phyloP scores from a whole-genome alignment of 306 rosid species.

The Dryas octopetala region DNA sequence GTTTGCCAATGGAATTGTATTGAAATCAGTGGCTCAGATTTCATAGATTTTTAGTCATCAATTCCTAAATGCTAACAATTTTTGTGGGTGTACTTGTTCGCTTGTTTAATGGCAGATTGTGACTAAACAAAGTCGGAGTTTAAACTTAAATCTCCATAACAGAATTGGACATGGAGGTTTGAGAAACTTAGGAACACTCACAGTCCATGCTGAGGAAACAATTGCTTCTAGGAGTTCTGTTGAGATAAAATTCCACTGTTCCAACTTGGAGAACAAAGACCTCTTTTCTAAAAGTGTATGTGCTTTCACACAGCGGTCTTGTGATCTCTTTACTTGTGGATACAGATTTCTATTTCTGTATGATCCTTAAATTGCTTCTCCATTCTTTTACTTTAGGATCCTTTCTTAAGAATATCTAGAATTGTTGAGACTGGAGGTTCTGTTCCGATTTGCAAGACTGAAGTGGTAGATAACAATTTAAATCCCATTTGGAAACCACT shows the following conservation, averaged over 20 bases:
- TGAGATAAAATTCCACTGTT: conserved; percentile 65
- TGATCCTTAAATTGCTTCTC: not conserved
- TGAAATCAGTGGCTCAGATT: not conserved
- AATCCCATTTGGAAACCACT: conserved; percentile 84
- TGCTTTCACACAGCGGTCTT: conserved; percentile 10
- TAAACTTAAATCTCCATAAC: conserved; percentile 48
- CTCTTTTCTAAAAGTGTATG: conserved; percentile 71
- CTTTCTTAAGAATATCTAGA: conserved; percentile 76
- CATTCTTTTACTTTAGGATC: conserved; percentile 53
- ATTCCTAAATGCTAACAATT: not conserved
- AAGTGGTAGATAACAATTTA: conserved; percentile 62
- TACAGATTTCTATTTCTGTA: not conserved
- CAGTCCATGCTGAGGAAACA: conserved; percentile 75
- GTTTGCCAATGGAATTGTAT: not conserved
- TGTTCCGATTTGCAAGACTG: conserved; percentile 89
- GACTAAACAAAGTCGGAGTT: conserved; percentile 54
- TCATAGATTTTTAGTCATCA: not conserved
- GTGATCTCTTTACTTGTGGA: not conserved
- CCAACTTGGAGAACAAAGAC: conserved; percentile 74
- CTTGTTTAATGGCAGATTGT: conserved; percentile 51
- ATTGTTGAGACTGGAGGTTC: conserved; percentile 71
- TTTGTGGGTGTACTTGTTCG: not conserved
- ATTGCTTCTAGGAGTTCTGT: conserved; percentile 60
- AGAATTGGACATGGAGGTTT: conserved; percentile 31
- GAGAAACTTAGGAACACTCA: conserved; percentile 59